phyloP scores from a whole-genome alignment of 768 basidiomycete genomes.

The Lanmaoa pseudosensibilis region DNA sequence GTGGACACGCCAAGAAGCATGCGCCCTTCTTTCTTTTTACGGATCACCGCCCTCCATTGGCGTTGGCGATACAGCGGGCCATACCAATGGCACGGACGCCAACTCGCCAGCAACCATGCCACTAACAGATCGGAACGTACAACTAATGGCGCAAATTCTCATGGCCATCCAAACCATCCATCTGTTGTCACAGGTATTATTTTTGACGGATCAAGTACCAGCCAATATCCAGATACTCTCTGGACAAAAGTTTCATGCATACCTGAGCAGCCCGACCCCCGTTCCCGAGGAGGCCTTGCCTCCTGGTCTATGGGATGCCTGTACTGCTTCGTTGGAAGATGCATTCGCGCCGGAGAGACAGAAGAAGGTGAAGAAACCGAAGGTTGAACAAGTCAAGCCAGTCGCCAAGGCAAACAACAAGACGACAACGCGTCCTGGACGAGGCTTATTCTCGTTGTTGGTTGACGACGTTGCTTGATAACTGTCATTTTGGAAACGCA shows the following conservation, averaged over 20 bases:
- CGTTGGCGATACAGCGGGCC: slow-evolving; percentile 16
- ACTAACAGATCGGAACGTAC: slow-evolving; percentile 60
- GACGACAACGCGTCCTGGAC: slow-evolving; percentile 9
- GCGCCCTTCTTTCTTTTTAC: slow-evolving; percentile 57
- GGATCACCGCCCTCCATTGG: slow-evolving; percentile 3
- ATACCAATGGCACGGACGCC: slow-evolving; percentile 16
- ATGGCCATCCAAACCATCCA: slow-evolving; percentile 60
- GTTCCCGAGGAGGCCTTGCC: slow-evolving; percentile 27
- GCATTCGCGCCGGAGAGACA: slow-evolving; percentile 48
- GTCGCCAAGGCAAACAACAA: slow-evolving; percentile 26
- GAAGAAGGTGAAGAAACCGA: slow-evolving; percentile 45
- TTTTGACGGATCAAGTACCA: slow-evolving; percentile 51
- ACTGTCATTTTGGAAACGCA: neutral
- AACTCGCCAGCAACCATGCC: slow-evolving; percentile 19
- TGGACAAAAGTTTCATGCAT: slow-evolving; percentile 57
- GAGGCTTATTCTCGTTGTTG: slow-evolving; percentile 42
- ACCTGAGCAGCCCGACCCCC: slow-evolving; percentile 39
- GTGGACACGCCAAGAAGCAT: slow-evolving; percentile 68
- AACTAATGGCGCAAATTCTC: slow-evolving; percentile 64
- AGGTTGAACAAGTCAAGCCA: slow-evolving; percentile 15
- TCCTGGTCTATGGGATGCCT: slow-evolving; percentile 47
- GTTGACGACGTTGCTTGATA: slow-evolving; percentile 38
- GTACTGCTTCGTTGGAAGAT: slow-evolving; percentile 45
- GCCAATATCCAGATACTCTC: slow-evolving; percentile 53
- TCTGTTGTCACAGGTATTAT: slow-evolving; percentile 59